Conservation (phyloP, 495 filamentous ascomycete genomes). For the Hypoxylon lenormandii region DNA sequence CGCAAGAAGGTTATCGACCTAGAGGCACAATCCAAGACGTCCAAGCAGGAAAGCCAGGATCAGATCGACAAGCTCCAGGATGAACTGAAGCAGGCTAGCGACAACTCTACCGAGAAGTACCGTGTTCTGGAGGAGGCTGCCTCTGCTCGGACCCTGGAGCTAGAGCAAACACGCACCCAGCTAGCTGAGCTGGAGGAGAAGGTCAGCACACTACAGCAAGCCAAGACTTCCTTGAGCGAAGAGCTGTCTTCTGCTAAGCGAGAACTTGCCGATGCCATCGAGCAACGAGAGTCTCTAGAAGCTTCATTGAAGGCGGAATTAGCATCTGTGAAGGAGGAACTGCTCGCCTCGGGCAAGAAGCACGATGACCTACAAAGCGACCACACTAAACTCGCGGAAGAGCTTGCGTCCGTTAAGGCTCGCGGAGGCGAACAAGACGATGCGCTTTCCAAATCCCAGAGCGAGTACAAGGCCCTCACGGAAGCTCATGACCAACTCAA, state of each 20-base stretch:
- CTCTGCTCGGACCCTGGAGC: conserved; percentile 25
- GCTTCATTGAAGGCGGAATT: conserved; percentile 31
- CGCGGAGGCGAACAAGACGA: conserved; percentile 11
- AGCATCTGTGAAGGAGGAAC: conserved; percentile 26
- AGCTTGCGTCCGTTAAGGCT: conserved; percentile 26
- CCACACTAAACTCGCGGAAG: conserved; percentile 27
- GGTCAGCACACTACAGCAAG: conserved; percentile 34
- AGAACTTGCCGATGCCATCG: conserved; percentile 26
- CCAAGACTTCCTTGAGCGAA: conserved; percentile 30
- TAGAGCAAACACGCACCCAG: conserved; percentile 31
- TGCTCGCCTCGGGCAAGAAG: conserved; percentile 23
- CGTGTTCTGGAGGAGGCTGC: conserved; percentile 34
- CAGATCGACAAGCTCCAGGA: conserved; percentile 32
- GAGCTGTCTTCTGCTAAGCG: conserved; percentile 29
- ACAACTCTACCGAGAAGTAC: conserved; percentile 22
- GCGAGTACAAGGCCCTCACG: conserved; percentile 29
- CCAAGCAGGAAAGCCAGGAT: conserved; percentile 32
- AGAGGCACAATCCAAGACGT: conserved; percentile 24
- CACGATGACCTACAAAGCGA: conserved; percentile 31
- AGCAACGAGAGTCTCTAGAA: conserved; percentile 35
- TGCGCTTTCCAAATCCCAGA: conserved; percentile 14
- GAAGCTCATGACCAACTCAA: conserved; percentile 26
- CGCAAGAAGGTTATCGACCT: conserved; percentile 43
- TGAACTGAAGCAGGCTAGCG: conserved; percentile 27
- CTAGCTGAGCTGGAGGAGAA: conserved; percentile 36